These are phyloP conservation scores for Amanita inopinata DNA, from an alignment of 768 basidiomycete genomes.

Conservation along the genomic window DNA sequence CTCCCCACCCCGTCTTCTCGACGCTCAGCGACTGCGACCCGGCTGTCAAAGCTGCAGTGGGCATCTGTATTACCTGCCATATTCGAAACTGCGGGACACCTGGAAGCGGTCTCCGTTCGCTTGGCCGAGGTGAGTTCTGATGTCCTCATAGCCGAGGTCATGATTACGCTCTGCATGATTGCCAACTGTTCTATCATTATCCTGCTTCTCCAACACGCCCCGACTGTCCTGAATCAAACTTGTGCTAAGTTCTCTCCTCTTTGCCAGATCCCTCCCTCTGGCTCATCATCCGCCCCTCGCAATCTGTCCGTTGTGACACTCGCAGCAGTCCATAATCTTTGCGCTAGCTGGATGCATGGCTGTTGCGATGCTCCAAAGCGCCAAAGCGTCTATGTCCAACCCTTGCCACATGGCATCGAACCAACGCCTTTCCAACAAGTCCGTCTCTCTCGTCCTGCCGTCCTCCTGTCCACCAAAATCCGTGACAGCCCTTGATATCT, in stretches of 20 bases:
- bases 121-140: not conserved
- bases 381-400: constrained; percentile 29
- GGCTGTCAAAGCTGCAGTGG: no score
- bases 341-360: constrained; percentile 27
- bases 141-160: constrained; percentile 1
- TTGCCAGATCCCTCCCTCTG: not conserved
- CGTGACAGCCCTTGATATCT: constrained; percentile 22
- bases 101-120: not conserved
- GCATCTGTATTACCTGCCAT: not conserved
- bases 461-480: constrained; percentile 33
- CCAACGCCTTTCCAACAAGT: constrained; percentile 23
- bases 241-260: constrained; percentile 1
- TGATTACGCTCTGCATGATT: not conserved
- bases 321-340: constrained; percentile 1
- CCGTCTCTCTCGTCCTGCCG: constrained; percentile 27
- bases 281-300: not conserved
- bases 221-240: not conserved
- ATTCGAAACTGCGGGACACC: not conserved
- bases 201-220: not conserved
- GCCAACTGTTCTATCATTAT: constrained; percentile 7
- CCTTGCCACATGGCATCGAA: constrained; percentile 39
- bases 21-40: no score
- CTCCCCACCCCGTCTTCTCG: no score
- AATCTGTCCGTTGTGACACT: not conserved
- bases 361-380: constrained; percentile 27